Evolutionary conservation across 2,329 filamentous ascomycete genomes (phyloP).

Genomic region (Pseudocercospora macadamiae): DNA sequence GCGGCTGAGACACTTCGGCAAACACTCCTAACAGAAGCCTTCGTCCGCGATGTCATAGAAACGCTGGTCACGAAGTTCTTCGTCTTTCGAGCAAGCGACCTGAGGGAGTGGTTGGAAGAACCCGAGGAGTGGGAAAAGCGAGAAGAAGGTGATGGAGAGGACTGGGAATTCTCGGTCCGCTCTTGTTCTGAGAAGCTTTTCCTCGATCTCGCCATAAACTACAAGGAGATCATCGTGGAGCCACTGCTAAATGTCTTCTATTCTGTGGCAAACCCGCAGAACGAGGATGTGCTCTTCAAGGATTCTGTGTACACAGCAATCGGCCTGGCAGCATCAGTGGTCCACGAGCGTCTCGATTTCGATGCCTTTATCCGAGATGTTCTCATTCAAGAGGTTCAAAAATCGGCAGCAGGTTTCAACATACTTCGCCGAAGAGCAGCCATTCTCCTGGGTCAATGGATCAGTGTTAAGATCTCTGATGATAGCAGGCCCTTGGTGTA

Average conservation of each 20-base stretch:
- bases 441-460: slow-evolving; percentile 88
- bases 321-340: slow-evolving; percentile 77
- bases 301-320: slow-evolving; percentile 95
- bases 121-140: slow-evolving; percentile 94
- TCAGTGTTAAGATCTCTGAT: slow-evolving; percentile 72
- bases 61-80: slow-evolving; percentile 85
- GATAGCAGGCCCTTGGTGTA: slow-evolving; percentile 75
- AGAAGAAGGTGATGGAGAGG: slow-evolving; percentile 81
- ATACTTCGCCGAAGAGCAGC: slow-evolving; percentile 84
- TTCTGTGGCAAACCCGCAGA: slow-evolving; percentile 67
- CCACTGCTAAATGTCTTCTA: slow-evolving; percentile 83
- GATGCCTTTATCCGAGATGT: slow-evolving; percentile 75
- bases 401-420: slow-evolving; percentile 68
- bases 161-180: slow-evolving; percentile 89
- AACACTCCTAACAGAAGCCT: slow-evolving; percentile 73
- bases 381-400: slow-evolving; percentile 77
- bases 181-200: slow-evolving; percentile 94
- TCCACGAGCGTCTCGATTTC: slow-evolving; percentile 79
- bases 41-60: slow-evolving; percentile 81
- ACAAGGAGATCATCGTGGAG: slow-evolving; percentile 77
- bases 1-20: slow-evolving; percentile 71
- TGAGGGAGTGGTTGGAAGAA: slow-evolving; percentile 90
- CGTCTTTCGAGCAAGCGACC: slow-evolving; percentile 79
- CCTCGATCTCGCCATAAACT: slow-evolving; percentile 85
- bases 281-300: slow-evolving; percentile 77